A percentile compares a stretch with the other conserved stretches of the same genome.
phyloP scores from a whole-genome alignment of 2,329 filamentous ascomycete genomes.

The Bisporella sp. region DNA sequence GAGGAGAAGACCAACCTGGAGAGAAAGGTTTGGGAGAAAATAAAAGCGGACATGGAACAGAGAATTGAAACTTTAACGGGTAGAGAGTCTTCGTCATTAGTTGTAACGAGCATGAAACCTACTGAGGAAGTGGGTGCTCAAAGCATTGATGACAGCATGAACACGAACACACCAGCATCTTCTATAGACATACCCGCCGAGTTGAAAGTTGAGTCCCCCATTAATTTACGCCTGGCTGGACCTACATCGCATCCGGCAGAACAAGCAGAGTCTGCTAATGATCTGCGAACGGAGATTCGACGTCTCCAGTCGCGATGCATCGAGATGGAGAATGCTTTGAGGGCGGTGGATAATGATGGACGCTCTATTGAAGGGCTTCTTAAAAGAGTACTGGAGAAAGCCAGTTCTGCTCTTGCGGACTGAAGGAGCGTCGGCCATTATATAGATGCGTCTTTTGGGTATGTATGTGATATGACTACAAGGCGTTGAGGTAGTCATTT shows the following conservation, averaged over 20 bases:
- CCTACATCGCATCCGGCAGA: slow-evolving; percentile 1
- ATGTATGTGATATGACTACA: background rate
- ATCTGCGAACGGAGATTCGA: slow-evolving; percentile 20
- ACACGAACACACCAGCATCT: slow-evolving; percentile 1
- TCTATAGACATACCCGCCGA: slow-evolving; percentile 1
- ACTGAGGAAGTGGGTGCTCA: background rate
- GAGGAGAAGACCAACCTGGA: slow-evolving; percentile 24
- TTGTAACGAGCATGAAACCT: background rate
- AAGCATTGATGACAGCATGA: background rate
- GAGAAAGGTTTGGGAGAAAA: slow-evolving; percentile 20
- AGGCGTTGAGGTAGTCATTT: background rate
- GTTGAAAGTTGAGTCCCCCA: slow-evolving; percentile 11
- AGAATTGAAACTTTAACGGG: slow-evolving; percentile 17
- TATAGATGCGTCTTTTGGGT: background rate
- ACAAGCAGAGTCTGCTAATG: slow-evolving; percentile 7
- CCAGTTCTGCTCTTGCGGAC: slow-evolving; percentile 11
- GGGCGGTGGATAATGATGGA: slow-evolving; percentile 19
- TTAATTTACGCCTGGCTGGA: slow-evolving; percentile 1
- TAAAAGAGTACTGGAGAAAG: slow-evolving; percentile 15
- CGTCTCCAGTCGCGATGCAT: slow-evolving; percentile 19
- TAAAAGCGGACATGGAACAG: slow-evolving; percentile 22
- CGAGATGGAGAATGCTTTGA: slow-evolving; percentile 19
- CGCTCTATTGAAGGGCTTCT: slow-evolving; percentile 20
- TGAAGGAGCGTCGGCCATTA: background rate
- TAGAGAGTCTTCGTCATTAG: background rate